Evolutionary conservation across 305 asterid species (phyloP).

Genomic region (Striga hermonthica): DNA sequence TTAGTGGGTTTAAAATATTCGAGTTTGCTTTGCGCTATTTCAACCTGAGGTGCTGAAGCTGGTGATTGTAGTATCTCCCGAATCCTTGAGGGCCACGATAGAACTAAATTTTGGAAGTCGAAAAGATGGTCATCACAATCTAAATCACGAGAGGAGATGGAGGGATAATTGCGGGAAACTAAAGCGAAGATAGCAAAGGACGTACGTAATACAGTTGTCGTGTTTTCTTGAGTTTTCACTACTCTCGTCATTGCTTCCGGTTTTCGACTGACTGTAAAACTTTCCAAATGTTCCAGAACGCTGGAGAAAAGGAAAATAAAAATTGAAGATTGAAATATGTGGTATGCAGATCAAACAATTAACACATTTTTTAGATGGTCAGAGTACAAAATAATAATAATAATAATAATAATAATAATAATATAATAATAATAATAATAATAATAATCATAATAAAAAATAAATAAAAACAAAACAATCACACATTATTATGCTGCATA

Average conservation of each 20-base stretch:
- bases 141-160: not conserved
- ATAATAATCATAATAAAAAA: not conserved
- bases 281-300: constrained; percentile 86
- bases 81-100: constrained; percentile 61
- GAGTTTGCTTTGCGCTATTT: constrained; percentile 23
- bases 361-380: not conserved
- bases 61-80: constrained; percentile 45
- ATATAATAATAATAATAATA: no score
- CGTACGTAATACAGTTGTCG: constrained; percentile 85
- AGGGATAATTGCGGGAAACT: constrained; percentile 9
- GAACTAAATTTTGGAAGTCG: constrained; percentile 46
- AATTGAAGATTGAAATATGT: constrained; percentile 16
- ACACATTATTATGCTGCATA: not conserved
- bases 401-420: no score
- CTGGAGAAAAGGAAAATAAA: constrained; percentile 37
- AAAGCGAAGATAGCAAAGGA: constrained; percentile 5
- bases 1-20: not conserved
- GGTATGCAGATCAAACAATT: not conserved
- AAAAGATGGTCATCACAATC: constrained; percentile 19
- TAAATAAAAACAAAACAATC: not conserved
- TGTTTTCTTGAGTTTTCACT: constrained; percentile 61
- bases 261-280: constrained; percentile 76
- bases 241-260: constrained; percentile 50
- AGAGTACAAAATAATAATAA: no score
- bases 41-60: constrained; percentile 93